Conservation (phyloP, 129 eudicot species). For the sunflower (Helianthus annuus) region DNA sequence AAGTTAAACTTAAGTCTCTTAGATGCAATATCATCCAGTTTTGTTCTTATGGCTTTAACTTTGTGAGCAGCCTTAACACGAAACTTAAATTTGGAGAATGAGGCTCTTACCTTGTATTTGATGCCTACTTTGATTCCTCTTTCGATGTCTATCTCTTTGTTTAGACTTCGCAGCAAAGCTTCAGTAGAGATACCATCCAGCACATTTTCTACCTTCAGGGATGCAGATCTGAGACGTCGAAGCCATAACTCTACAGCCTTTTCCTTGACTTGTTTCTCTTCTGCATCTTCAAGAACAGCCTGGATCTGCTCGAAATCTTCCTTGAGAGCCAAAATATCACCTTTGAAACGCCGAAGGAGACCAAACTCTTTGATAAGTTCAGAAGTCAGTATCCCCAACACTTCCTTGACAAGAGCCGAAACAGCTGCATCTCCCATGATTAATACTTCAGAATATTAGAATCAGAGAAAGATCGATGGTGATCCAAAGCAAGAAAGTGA, state of each 20-base stretch:
- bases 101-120: conserved; percentile 1
- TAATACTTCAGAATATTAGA: too few relatives aligned
- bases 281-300: conserved; percentile 19
- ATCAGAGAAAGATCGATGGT: too few relatives aligned
- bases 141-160: background rate
- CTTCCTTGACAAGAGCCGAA: conserved; percentile 13
- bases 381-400: background rate
- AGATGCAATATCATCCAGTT: background rate
- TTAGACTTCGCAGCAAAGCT: background rate
- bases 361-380: background rate
- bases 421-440: background rate
- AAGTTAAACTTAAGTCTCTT: background rate
- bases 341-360: background rate
- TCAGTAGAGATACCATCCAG: background rate
- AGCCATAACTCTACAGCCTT: conserved; percentile 11
- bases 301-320: background rate
- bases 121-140: background rate
- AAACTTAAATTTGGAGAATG: background rate
- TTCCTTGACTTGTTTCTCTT: background rate
- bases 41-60: conserved; percentile 1
- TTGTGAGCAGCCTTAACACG: background rate
- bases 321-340: conserved; percentile 7
- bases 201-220: conserved; percentile 2
- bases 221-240: background rate
- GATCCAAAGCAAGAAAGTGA: too few relatives aligned